Percentiles rank a stretch among this genome's conserved stretches.
Evolutionary conservation across 495 filamentous ascomycete genomes (phyloP).

Genomic region (Glarea lozoyensis): DNA sequence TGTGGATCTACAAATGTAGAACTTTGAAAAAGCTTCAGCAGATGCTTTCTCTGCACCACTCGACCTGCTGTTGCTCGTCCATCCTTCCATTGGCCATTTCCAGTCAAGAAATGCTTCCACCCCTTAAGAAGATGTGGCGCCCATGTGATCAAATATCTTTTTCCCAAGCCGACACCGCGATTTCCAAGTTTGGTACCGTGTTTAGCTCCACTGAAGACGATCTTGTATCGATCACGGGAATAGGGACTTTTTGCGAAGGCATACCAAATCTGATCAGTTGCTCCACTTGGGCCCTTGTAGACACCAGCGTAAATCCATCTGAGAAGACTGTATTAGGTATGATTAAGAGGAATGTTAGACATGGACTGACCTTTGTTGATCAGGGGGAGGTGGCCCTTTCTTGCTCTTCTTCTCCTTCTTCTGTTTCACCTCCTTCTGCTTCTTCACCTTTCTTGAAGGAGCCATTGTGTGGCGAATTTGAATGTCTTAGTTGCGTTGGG

Average conservation of each 20-base stretch:
- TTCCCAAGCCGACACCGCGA: conserved; percentile 1
- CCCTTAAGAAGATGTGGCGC: not conserved
- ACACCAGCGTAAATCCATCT: conserved; percentile 10
- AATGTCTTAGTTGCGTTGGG: too few species aligned
- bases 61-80: not conserved
- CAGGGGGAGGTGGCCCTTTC: too few species aligned
- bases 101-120: not conserved
- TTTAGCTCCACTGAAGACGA: conserved; percentile 1
- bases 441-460: too few species aligned
- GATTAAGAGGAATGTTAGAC: too few species aligned
- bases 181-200: not conserved
- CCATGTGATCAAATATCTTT: conserved; percentile 8
- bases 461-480: too few species aligned
- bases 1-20: not conserved
- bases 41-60: not conserved
- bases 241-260: not conserved
- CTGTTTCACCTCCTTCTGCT: too few species aligned
- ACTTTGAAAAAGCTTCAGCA: conserved; percentile 1
- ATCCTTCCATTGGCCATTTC: conserved; percentile 2
- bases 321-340: too few species aligned
- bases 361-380: too few species aligned
- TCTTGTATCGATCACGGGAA: not conserved
- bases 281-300: not conserved
- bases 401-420: too few species aligned
- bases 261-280: conserved; percentile 5